Base-by-base conservation (phyloP, 805 yeast genomes). In the Candida maris region DNA sequence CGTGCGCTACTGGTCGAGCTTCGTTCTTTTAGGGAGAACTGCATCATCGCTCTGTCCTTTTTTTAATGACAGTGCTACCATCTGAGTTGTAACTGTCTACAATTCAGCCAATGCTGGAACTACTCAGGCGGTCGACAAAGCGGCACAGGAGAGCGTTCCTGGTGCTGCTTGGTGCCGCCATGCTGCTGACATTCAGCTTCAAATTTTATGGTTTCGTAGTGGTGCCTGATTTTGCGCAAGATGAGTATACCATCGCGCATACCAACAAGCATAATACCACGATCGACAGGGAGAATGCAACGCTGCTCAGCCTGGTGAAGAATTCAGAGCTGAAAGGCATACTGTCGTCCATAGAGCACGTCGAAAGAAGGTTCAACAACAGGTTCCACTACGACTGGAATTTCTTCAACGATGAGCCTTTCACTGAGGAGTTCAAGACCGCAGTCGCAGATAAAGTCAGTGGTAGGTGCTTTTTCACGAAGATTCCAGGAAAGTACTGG, bases 221-320 rank as follows among this genome's bases (percentile, higher is more conserved):
- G 7, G 14, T 7, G 14, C 8, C 15, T n/a, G 14, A 16, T 7
- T 25, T 13, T 10, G 15, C 14, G 16, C 8, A 13, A 7, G 28
- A 13, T 8, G 28, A 25, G 28, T 8, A n/a, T n/a, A 36, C 39
- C 13, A 14, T 26, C 7, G 10, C 7, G 17, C 30, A 30, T 25
- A 7, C 12, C 16, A 18, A 30, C 5, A 36, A 30, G 15, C 19
- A 14, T 3, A 17, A 36, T 6, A 14, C 15, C 5, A 8, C 32
- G 8, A n/a, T 35, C 3, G 27, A 41, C 14, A 62, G 65, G 16
- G 77, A 73, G 44, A 79, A 73, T 44, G 91, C 87, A 3, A 75
- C 85, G 0, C 69, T 85, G 49, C 73, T 68, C 27, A 56, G 70
- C 7, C 45, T 70, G n/a, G 69, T 70, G 33, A 46, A 70, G 20